phyloP scores from a whole-genome alignment of 805 yeast genomes.

The Wickerhamomyces tratensis region DNA sequence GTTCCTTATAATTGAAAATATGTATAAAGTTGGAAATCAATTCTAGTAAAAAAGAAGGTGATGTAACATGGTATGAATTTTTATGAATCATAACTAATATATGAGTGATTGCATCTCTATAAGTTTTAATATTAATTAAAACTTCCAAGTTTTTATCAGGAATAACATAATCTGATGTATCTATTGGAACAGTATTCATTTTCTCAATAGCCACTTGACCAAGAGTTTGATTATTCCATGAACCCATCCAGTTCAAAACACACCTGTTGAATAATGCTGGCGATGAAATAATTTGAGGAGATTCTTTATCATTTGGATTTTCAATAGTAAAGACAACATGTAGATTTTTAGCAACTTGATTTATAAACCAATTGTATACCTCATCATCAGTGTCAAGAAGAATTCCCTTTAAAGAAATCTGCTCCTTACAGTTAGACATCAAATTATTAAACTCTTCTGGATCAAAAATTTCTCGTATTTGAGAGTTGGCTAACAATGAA shows the following conservation, averaged over 20 bases:
- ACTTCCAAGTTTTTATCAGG: constrained; percentile 20
- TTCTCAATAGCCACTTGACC: constrained; percentile 36
- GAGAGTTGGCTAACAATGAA: constrained; percentile 86
- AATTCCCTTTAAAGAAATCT: constrained; percentile 49
- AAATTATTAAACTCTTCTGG: constrained; percentile 55
- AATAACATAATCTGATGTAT: constrained; percentile 27
- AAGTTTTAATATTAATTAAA: constrained; percentile 9
- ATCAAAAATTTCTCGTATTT: constrained; percentile 80
- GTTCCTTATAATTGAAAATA: constrained; percentile 33
- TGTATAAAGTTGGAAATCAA: constrained; percentile 35
- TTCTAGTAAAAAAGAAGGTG: constrained; percentile 50
- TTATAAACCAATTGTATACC: constrained; percentile 62
- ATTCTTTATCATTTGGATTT: constrained; percentile 28
- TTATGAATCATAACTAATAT: constrained; percentile 38
- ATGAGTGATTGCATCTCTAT: constrained; percentile 38
- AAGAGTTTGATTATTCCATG: constrained; percentile 53
- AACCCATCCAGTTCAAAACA: constrained; percentile 83
- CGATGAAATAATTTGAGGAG: constrained; percentile 51
- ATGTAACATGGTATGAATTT: constrained; percentile 4
- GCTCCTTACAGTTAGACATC: constrained; percentile 44
- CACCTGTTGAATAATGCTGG: constrained; percentile 90
- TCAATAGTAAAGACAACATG: constrained; percentile 78
- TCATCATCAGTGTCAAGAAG: constrained; percentile 62
- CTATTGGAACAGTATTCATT: constrained; percentile 41
- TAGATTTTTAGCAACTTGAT: constrained; percentile 56